Evolutionary conservation across 495 filamentous ascomycete species (phyloP), one percentile per base, ranked within the genome.

Genomic region (Talaromyces thailandensis): DNA sequence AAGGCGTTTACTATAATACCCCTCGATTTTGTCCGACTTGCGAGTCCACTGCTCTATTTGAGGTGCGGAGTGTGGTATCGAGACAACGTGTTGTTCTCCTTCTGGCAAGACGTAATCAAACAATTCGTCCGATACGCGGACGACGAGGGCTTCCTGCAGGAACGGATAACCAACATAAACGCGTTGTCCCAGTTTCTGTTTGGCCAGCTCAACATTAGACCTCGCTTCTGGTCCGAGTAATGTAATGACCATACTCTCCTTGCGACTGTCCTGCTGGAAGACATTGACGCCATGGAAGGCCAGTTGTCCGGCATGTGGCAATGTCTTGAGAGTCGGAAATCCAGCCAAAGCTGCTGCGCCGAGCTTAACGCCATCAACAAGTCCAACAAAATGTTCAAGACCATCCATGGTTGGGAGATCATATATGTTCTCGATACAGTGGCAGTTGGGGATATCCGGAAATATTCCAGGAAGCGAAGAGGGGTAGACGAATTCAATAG

Each of bases 81-180:
- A 75, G 11, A 90, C 75, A 21, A 84, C 77, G 61, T 88, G 86
- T 18, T 78, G 66, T 35, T 84, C 83, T 60, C 84, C 82, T 21
- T 80, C 75, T 16, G 89, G 82, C 56, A 90, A 75, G n/a, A 82
- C 73, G 70, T 98, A 99, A 67, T 91, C 86, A 69, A 97, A 98
- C 12, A 98, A 78, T 71, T 98, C 93, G 69, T 99, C 95, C 1
- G 92, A 96, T 3, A 99, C 89, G 35, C 85, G 84, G 58, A 88
- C 79, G 24, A 98, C 88, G 69, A 91, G 92, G 52, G 89, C 95
- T 78, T 99, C 95, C 67, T 95, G 90, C 64, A 99, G 73, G 74
- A 96, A 98, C 6, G 95, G 95, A 71, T 95, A 99, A 59, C 95
- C 95, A 63, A 98, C 90, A 71, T 92, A 89, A 58, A 95, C 91